Base-by-base conservation (phyloP, 805 yeast genomes). In the Spathaspora boniae region DNA sequence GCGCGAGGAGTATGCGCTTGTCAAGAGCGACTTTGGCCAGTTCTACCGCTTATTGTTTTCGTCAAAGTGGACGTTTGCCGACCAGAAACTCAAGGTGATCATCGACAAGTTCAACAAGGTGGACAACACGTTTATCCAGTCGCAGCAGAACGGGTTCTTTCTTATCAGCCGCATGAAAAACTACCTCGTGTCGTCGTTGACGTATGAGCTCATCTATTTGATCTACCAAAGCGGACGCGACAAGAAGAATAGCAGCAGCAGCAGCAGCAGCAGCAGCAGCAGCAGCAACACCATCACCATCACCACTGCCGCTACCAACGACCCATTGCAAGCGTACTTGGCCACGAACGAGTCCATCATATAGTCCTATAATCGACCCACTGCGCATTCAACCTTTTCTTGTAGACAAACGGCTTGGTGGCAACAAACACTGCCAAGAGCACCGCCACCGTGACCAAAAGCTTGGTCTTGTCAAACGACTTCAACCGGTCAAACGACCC, bases 401-500 rank as follows among this genome's bases (percentile, higher is more conserved):
- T 58, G 22, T 59, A 57, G 1, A 78, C 84, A 58, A 76, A 62
- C 15, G 89, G 88, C 31, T 70, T 72, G 20, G 78, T 56, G n/a
- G 72, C 48, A 5, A 69, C 42, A 30, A 75, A 75, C 0, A 66
- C 66, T 0, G 65, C 54, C 1, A 75, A 36, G 31, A 89, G 62
- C 0, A 70, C 65, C 0, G 60, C 56, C 3, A 89, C 70, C 1
- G 96, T 85, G 5, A 68, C 42, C 5, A 82, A 31, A 29, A 91
- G 70, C 46, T 78, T 81, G 9, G 64, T 52, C 50, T 77, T 82
- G 47, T 82, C 86, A 53, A 93, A 93, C 34, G 70, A 68, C 20
- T 70, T 61, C 54, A 91, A 68, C 33, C 76, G 67, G 60, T 91
- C 98, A 59, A 86, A 89, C 26, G 86, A 85, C 28, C 76, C 75